Evolutionary conservation across 2,329 filamentous ascomycete species (phyloP).

Genomic region (Magnaporthales sp.): DNA sequence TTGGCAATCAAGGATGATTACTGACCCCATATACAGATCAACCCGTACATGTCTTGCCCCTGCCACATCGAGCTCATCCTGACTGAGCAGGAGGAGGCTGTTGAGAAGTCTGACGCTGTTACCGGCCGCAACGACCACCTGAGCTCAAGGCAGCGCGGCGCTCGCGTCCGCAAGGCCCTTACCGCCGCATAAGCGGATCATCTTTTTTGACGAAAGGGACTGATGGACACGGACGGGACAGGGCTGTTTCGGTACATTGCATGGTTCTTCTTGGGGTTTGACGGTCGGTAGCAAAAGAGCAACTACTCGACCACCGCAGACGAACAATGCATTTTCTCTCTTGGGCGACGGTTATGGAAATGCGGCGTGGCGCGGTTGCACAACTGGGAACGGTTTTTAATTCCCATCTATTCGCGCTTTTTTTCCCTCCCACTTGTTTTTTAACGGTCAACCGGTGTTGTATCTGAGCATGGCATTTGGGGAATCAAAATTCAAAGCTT

Average conservation of each 20-base stretch:
- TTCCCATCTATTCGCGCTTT: not conserved
- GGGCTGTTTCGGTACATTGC: slow-evolving; percentile 2
- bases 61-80: slow-evolving; percentile 99
- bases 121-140: slow-evolving; percentile 61
- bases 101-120: slow-evolving; percentile 76
- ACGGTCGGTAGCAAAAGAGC: not conserved
- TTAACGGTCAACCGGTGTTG: slow-evolving; percentile 23
- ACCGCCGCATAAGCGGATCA: slow-evolving; percentile 49
- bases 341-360: slow-evolving; percentile 3
- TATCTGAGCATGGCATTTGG: slow-evolving; percentile 28
- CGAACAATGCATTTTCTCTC: slow-evolving; percentile 5
- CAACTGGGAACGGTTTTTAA: not conserved
- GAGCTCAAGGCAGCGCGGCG: slow-evolving; percentile 86
- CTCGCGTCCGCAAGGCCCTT: slow-evolving; percentile 54
- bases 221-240: slow-evolving; percentile 3
- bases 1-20: not conserved
- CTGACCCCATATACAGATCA: slow-evolving; percentile 57
- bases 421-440: slow-evolving; percentile 13
- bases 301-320: not conserved
- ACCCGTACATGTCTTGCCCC: slow-evolving; percentile 99
- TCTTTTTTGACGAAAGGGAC: slow-evolving; percentile 3
- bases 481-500: slow-evolving; percentile 17
- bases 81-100: slow-evolving; percentile 91
- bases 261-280: not conserved
- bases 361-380: slow-evolving; percentile 7